Evolutionary conservation across 2,329 filamentous ascomycete species (phyloP).

Genomic region (Talaromyces sp.): DNA sequence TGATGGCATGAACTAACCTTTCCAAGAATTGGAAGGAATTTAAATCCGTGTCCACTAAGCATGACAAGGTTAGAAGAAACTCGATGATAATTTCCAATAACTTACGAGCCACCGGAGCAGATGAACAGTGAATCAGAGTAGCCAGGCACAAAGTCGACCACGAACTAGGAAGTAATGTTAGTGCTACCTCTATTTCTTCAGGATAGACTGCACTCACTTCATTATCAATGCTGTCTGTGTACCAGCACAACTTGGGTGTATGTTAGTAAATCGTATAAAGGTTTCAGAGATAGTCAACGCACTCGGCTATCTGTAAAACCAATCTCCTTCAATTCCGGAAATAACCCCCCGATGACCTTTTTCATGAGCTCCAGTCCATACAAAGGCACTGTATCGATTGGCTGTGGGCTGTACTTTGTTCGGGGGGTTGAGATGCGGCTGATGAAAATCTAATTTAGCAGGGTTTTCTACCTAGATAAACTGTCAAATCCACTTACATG

Average conservation of each 20-base stretch:
- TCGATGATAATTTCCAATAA: too few species aligned
- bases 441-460: too few species aligned
- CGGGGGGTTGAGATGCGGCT: too few species aligned
- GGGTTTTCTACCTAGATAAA: too few species aligned
- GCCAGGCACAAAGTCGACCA: constrained; percentile 49
- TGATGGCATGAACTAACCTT: constrained; percentile 11
- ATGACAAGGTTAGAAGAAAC: too few species aligned
- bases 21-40: constrained; percentile 55
- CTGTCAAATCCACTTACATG: too few species aligned
- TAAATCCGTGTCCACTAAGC: constrained; percentile 55
- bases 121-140: constrained; percentile 48
- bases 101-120: constrained; percentile 49
- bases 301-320: neutral
- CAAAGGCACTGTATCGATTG: too few species aligned
- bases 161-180: constrained; percentile 35
- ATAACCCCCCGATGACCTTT: neutral
- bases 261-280: constrained; percentile 14
- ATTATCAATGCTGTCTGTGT: constrained; percentile 53
- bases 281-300: constrained; percentile 18
- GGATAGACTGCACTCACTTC: too few species aligned
- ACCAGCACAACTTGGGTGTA: constrained; percentile 47
- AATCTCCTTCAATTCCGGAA: neutral
- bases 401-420: too few species aligned
- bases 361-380: neutral
- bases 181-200: too few species aligned